Base-by-base conservation (phyloP, 1,284 basidiomycete species). In the Cutaneotrichosporon spelunceum region DNA sequence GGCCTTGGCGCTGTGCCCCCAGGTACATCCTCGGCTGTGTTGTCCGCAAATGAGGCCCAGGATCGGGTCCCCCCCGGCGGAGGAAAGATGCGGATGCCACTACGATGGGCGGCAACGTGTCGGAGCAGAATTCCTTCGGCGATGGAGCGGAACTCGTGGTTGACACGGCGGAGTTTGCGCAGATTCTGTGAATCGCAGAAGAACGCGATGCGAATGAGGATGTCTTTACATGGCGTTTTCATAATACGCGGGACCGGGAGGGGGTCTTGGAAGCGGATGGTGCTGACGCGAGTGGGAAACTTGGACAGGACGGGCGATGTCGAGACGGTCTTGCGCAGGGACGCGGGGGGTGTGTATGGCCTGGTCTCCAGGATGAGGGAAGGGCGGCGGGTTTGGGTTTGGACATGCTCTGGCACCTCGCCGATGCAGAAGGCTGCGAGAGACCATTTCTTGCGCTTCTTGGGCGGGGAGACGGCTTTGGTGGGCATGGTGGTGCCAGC, bases 171-270 rank as follows among this genome's bases (percentile, higher is more conserved):
- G 48, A 50, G 48, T 16, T 50, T 50, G 26, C 48, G 48, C 27
- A 50, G 48, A 14, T 26, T 27, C 19, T 50, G 48, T 27, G 48
- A 50, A 27, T 50, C 48, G 27, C 26, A 50, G 26, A 29, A 50
- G 27, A 16, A 50, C 14, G 48, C 48, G 48, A 50, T 30, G 27
- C 48, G 48, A 1, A 26, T 16, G 27, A 50, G 48, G 27, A 50
- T 19, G 27, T 26, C 11, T 9, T 26, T 26, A 9, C 14, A 26
- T 27, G 48, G 48, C 27, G 26, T 29, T 26, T 19, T 23, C 23
- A 50, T 11, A 14, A 14, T 50, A 16, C 48, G 48, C 3, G 48
- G 48, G 26, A 29, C 27, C 10, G 48, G 48, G 48, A 50, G 48
- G 26, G 26, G 26, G 48, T 27, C 19, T 8, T 24, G 21, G 48